A percentile compares a stretch with the other conserved stretches of the same genome.
These are phyloP conservation scores for Didymella arachidicola DNA, from an alignment of 2,329 filamentous ascomycete genomes.

Conservation along the genomic window DNA sequence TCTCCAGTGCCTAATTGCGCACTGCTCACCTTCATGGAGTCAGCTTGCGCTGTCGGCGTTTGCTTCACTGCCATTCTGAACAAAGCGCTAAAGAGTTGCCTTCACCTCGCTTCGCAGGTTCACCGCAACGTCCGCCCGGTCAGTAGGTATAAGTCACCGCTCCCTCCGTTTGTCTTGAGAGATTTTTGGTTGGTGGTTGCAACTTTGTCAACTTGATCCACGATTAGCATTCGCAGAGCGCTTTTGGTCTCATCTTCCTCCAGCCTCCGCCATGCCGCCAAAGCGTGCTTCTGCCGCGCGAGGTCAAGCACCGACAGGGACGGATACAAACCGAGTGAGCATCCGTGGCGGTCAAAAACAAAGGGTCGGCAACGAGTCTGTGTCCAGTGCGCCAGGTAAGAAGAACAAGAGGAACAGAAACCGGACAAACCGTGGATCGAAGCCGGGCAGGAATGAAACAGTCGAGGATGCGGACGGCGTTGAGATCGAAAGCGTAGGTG, in stretches of 20 bases:
- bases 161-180: not conserved
- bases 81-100: not conserved
- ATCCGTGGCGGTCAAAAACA: not conserved
- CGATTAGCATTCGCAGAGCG: not conserved
- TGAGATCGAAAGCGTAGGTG: not conserved
- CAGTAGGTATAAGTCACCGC: not conserved
- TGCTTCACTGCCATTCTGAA: not conserved
- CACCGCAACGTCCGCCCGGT: not conserved
- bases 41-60: not conserved
- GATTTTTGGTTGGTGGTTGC: not conserved
- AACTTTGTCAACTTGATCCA: too few relatives aligned
- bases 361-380: not conserved
- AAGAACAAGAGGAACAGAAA: not conserved
- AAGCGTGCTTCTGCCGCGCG: not conserved
- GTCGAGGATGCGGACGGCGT: not conserved
- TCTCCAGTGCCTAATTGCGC: not conserved
- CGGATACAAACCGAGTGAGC: not conserved
- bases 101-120: conserved; percentile 3
- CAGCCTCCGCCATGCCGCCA: conserved; percentile 2
- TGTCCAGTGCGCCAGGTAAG: not conserved
- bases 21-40: not conserved
- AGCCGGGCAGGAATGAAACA: not conserved
- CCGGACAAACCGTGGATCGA: not conserved
- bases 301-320: not conserved
- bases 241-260: not conserved